Evolutionary conservation across 768 basidiomycete genomes (phyloP), one percentile per base, ranked within the genome.

Genomic region (Strobilomyces confusus): DNA sequence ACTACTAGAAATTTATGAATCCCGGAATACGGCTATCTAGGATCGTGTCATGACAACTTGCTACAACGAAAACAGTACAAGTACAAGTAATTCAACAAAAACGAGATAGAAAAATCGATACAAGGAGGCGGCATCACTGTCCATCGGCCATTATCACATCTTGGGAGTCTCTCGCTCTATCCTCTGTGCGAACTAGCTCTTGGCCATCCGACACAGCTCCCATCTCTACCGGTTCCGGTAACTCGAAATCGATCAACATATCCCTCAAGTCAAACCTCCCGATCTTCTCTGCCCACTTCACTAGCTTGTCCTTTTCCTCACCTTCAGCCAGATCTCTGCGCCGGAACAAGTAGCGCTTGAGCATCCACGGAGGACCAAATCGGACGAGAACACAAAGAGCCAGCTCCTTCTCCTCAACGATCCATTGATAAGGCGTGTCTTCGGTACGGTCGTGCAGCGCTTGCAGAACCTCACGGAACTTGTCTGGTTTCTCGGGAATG

Each of bases 391-490:
- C 14, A 19, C 40, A 45, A 8, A 67, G 65, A 37, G 46, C 65
- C 29, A 66, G 37, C 23, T 66, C 65, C 34, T 56, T 56, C 49
- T 66, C 66, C 40, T 58, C 58, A 12, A 63, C 53, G 36, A 67
- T 56, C 65, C 63, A 67, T 33, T 58, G 61, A 57, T 60, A 65
- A 8, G 52, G 58, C 3, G 42, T 58, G 14, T 46, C 58, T 19
- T 63, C 66, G 2, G 54, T 47, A n/a, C 54, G 65, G 32, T 65
- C 65, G 47, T 66, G 60, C 30, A 66, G 48, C n/a, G 66, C 58
- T 32, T 66, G 48, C 6, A 67, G 48, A n/a, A 68, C 50, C 30
- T 58, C 55, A 3, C 34, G 33, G 48, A 63, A 65, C 46, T 60
- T 65, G 20, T 54, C 55, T 9, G 51, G 60, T 41, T 63, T 65